Conservation (phyloP, 2,329 filamentous ascomycete genomes). For the Monilinia laxa region DNA sequence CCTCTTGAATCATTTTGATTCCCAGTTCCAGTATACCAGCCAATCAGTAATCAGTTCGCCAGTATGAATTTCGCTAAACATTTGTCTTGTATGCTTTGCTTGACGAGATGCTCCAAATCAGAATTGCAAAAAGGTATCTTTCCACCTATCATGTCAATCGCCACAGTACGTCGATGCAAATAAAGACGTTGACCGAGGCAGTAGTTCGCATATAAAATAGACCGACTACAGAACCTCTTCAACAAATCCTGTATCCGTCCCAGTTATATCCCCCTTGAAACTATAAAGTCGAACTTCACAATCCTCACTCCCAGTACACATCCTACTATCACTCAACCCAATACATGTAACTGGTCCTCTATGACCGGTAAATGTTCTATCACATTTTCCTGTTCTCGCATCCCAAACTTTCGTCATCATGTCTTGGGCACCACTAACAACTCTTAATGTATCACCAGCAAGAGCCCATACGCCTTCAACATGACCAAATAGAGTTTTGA, state of each 20-base stretch:
- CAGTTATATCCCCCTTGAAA: slow-evolving; percentile 48
- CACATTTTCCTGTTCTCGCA: slow-evolving; percentile 83
- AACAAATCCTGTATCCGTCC: not conserved
- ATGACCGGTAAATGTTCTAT: slow-evolving; percentile 89
- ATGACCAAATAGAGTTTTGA: slow-evolving; percentile 94
- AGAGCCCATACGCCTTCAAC: slow-evolving; percentile 95
- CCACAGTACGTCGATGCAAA: not conserved
- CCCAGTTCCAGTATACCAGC: not conserved
- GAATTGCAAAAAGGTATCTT: not conserved
- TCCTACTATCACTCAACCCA: slow-evolving; percentile 81
- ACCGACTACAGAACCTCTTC: not conserved
- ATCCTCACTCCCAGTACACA: slow-evolving; percentile 92
- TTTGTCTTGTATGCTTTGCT: not conserved
- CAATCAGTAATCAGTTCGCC: not conserved
- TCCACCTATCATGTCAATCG: not conserved
- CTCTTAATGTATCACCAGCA: slow-evolving; percentile 80
- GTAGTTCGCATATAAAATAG: not conserved
- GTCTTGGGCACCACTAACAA: slow-evolving; percentile 89
- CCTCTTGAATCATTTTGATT: too few species aligned
- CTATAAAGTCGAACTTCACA: slow-evolving; percentile 85
- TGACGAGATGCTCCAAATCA: not conserved
- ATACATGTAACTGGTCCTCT: slow-evolving; percentile 90
- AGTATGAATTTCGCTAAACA: not conserved
- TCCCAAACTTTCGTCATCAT: slow-evolving; percentile 97
- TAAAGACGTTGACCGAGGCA: not conserved